These are phyloP conservation scores for Corylus heterophylla DNA, from an alignment of 306 rosid genomes.

Conservation along the genomic window DNA sequence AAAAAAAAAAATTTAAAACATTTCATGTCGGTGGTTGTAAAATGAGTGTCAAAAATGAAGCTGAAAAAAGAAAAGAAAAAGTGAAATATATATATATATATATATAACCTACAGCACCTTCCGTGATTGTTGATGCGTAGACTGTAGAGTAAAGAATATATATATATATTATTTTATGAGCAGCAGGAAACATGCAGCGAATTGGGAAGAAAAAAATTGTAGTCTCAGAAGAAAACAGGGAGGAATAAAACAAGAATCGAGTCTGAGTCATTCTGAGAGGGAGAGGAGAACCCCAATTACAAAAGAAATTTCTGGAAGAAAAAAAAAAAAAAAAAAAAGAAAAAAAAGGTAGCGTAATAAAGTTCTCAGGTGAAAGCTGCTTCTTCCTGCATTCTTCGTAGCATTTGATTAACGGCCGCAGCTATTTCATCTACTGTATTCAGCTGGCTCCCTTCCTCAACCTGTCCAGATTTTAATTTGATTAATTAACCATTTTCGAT, in stretches of 20 bases:
- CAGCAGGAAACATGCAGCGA: background rate
- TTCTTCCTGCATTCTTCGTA: conserved; percentile 53
- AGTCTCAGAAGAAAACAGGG: background rate
- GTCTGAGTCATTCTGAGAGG: background rate
- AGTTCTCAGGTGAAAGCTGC: conserved; percentile 42
- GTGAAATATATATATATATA: no score
- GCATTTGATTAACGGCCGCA: conserved; percentile 73
- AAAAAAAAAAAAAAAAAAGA: background rate
- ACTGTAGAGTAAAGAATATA: no score
- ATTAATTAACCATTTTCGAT: background rate
- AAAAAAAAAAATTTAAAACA: no score
- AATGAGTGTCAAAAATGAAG: no score
- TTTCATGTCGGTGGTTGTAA: no score
- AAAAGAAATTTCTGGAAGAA: background rate
- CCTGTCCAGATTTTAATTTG: conserved; percentile 41
- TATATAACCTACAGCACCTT: no score
- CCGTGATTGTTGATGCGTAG: no score
- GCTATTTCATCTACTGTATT: conserved; percentile 91
- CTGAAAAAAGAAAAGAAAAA: no score
- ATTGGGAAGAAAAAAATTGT: background rate
- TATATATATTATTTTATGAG: background rate
- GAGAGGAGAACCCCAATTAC: conserved; percentile 1
- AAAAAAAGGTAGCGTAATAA: background rate
- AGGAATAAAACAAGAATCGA: background rate
- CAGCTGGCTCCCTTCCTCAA: conserved; percentile 73